Base-by-base conservation (phyloP, 306 rosid species). In the Abrus pulchellus region DNA sequence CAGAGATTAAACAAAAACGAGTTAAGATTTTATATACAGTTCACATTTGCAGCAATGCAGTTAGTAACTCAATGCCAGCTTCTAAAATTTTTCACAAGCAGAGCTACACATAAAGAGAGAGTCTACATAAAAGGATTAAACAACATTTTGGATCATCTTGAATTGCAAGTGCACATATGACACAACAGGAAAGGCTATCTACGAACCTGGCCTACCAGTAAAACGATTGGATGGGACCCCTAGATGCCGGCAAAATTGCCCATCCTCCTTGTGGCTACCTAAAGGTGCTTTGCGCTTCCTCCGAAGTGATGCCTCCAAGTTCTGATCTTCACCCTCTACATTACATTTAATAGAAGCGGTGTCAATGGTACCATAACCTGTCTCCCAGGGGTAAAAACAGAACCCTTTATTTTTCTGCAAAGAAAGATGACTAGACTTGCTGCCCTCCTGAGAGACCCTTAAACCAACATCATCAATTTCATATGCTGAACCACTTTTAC, bases 271-370 rank as follows among this genome's bases (percentile, higher is more conserved):
- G 43, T 76, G 83, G 84, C 79, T 85, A 81, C 84, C 74, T 84
- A 88, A 84, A 7, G 95, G 90, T 60, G 81, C 89, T 84, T 93
- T 93, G 59, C 92, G 93, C 87, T 93, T 92, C 86, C 88, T 92
- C 86, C 88, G 87, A 33, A 83, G 49, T 63, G 85, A 69, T 48
- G 89, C 86, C 75, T 90, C 92, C 45, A 41, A 69, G 85, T 72
- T 88, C 89, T 74, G 87, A 79, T 88, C 85, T 83, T 88, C 90
- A 52, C 83, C 84, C 86, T 85, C 92, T 45, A 82, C 74, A 86
- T 75, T 88, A 86, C 83, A 80, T 87, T 64, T 82, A 57, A 83
- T 81, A 61, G 87, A 82, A 78, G 59, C 80, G 65, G 92, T 66
- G 69, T 88, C 93, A 8, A 72, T 56, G 76, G 88, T 84, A 79